Conservation (phyloP, 2,329 filamentous ascomycete species). For the Xylariaceae sp. region DNA sequence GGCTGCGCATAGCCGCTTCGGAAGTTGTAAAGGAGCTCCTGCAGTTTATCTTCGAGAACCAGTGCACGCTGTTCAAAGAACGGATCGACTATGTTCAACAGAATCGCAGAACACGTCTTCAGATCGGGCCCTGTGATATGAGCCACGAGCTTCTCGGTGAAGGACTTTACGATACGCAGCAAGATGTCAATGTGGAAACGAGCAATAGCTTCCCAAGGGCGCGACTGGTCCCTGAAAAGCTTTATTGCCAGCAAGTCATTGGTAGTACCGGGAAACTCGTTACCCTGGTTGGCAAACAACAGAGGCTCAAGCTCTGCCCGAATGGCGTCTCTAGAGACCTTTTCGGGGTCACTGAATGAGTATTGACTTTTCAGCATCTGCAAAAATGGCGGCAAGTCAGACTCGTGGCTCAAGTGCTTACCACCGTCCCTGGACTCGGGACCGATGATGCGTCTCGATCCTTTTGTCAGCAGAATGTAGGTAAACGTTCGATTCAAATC, state of each 20-base stretch:
- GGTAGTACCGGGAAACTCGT: slow-evolving; percentile 36
- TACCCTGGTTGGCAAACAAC: slow-evolving; percentile 37
- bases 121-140: slow-evolving; percentile 31
- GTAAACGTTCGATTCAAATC: slow-evolving; percentile 32
- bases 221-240: slow-evolving; percentile 37
- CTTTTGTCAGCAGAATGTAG: slow-evolving; percentile 27
- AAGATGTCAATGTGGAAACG: slow-evolving; percentile 34
- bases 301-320: slow-evolving; percentile 29
- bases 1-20: slow-evolving; percentile 32
- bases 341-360: slow-evolving; percentile 27
- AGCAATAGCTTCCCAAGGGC: slow-evolving; percentile 38
- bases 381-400: slow-evolving; percentile 29
- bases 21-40: slow-evolving; percentile 38
- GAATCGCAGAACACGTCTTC: slow-evolving; percentile 23
- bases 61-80: slow-evolving; percentile 28
- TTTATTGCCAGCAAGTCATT: slow-evolving; percentile 36
- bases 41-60: slow-evolving; percentile 33
- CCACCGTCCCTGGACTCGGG: not conserved
- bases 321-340: slow-evolving; percentile 18
- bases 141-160: slow-evolving; percentile 35
- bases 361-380: slow-evolving; percentile 30
- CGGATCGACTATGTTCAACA: slow-evolving; percentile 24
- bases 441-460: slow-evolving; percentile 25
- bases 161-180: slow-evolving; percentile 29
- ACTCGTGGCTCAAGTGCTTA: slow-evolving; percentile 35